Conservation (phyloP, 345 rosid species). For the Rhizophora mangle region DNA sequence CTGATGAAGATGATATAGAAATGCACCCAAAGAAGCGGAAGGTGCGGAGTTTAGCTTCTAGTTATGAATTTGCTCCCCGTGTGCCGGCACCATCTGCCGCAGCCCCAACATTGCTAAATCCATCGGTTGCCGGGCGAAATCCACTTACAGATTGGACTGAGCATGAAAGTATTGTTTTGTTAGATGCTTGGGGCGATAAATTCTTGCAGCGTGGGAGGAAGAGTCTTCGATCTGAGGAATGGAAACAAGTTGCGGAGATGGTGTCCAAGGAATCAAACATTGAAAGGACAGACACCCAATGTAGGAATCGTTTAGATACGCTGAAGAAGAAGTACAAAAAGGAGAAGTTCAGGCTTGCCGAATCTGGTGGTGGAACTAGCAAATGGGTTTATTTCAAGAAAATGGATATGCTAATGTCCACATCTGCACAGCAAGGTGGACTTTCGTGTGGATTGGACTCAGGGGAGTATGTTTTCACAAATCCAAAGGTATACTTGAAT, state of each 20-base stretch:
- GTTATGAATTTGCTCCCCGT: slow-evolving; percentile 86
- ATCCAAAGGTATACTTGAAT: slow-evolving; percentile 57
- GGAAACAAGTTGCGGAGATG: slow-evolving; percentile 95
- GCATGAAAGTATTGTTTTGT: slow-evolving; percentile 73
- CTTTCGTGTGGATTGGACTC: slow-evolving; percentile 92
- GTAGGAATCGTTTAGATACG: slow-evolving; percentile 79
- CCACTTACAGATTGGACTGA: slow-evolving; percentile 81
- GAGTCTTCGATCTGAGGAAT: slow-evolving; percentile 88
- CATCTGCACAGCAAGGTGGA: slow-evolving; percentile 61
- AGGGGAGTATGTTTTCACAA: slow-evolving; percentile 76
- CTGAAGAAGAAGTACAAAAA: slow-evolving; percentile 94
- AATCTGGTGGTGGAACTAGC: slow-evolving; percentile 42
- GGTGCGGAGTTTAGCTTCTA: slow-evolving; percentile 60
- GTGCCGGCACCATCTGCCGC: slow-evolving; percentile 37
- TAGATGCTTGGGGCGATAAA: slow-evolving; percentile 91
- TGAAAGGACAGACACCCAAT: slow-evolving; percentile 78
- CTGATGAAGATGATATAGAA: slow-evolving; percentile 35
- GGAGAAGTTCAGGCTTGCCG: slow-evolving; percentile 57
- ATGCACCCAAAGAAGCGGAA: slow-evolving; percentile 73
- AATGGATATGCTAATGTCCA: slow-evolving; percentile 75
- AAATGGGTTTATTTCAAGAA: slow-evolving; percentile 87
- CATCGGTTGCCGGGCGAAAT: slow-evolving; percentile 57
- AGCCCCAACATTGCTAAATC: slow-evolving; percentile 29
- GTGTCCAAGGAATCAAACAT: slow-evolving; percentile 71
- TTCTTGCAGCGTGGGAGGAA: slow-evolving; percentile 81